A percentile compares a stretch with the other conserved stretches of the same genome.
Evolutionary conservation across 1,284 basidiomycete species (phyloP).

Genomic region (Tetrapyrgos nigripes): DNA sequence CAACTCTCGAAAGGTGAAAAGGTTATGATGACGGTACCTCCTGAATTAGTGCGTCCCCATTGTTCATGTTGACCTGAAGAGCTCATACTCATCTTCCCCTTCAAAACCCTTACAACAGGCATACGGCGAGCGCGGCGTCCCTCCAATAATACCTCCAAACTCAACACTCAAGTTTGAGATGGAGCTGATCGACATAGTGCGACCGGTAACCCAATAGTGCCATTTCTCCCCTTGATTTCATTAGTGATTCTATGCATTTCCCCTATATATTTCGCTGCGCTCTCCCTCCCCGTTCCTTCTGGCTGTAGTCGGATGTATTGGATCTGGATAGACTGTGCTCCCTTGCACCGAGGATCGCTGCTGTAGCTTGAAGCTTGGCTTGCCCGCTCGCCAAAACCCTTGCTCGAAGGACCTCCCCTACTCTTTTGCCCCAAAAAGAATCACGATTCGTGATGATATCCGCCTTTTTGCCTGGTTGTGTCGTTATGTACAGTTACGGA

Average conservation of each 20-base stretch:
- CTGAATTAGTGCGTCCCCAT: constrained; percentile 51
- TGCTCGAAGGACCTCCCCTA: too few relatives aligned
- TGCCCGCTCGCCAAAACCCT: too few relatives aligned
- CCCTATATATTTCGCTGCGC: background rate
- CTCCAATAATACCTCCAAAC: constrained; percentile 69
- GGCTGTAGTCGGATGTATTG: background rate
- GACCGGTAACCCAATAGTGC: background rate
- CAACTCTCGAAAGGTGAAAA: constrained; percentile 71
- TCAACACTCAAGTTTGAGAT: constrained; percentile 70
- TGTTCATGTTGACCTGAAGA: background rate
- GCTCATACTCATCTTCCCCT: background rate
- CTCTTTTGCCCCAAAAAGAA: background rate
- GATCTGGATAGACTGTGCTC: background rate
- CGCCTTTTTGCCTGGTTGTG: background rate
- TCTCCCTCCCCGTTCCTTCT: background rate
- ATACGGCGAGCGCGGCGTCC: constrained; percentile 63
- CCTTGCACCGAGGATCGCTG: background rate
- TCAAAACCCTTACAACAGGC: too few relatives aligned
- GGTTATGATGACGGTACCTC: constrained; percentile 58
- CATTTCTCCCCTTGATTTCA: background rate
- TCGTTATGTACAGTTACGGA: background rate
- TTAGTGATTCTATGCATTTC: background rate
- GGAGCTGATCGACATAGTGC: constrained; percentile 60
- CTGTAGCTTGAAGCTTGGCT: background rate
- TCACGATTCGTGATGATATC: background rate